Conservation (phyloP, 2,329 filamentous ascomycete species). For the Fusarium sulawesiense region DNA sequence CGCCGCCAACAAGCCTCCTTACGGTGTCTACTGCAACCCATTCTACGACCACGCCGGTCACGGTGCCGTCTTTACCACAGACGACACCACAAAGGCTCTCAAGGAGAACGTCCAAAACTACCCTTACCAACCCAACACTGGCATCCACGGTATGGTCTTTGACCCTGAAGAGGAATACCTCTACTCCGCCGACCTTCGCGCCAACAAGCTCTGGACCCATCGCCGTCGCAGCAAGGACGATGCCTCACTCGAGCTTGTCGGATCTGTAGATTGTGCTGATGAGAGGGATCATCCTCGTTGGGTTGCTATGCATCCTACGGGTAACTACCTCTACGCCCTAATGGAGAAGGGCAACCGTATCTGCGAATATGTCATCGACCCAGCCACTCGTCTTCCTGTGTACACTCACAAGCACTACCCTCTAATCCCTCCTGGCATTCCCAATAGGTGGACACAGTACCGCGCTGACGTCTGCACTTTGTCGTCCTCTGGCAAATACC, state of each 20-base stretch:
- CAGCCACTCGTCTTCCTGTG: conserved; percentile 76
- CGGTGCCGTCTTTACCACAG: conserved; percentile 79
- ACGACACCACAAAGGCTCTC: conserved; percentile 64
- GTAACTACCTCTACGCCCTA: conserved; percentile 83
- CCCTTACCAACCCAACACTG: conserved; percentile 74
- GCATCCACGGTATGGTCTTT: conserved; percentile 86
- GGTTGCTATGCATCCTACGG: conserved; percentile 85
- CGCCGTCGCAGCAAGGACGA: conserved; percentile 66
- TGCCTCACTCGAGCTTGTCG: conserved; percentile 70
- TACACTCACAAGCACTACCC: conserved; percentile 83
- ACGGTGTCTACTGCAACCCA: conserved; percentile 88
- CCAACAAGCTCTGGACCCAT: conserved; percentile 88
- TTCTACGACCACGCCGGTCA: conserved; percentile 89
- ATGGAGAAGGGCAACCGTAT: conserved; percentile 92
- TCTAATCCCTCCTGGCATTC: conserved; percentile 79
- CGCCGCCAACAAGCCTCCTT: conserved; percentile 79
- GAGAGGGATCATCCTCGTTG: conserved; percentile 84
- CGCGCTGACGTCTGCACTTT: conserved; percentile 86
- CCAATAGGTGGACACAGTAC: conserved; percentile 71
- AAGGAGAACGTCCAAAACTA: conserved; percentile 77
- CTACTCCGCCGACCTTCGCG: conserved; percentile 81
- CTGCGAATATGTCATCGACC: conserved; percentile 84
- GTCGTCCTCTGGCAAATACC: conserved; percentile 75
- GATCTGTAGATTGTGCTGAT: conserved; percentile 76
- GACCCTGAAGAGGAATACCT: conserved; percentile 78